A percentile compares a stretch with the other conserved stretches of the same genome.
phyloP scores from a whole-genome alignment of 108 stramenopile genomes.

The Chaetoceros tenuissimus region DNA sequence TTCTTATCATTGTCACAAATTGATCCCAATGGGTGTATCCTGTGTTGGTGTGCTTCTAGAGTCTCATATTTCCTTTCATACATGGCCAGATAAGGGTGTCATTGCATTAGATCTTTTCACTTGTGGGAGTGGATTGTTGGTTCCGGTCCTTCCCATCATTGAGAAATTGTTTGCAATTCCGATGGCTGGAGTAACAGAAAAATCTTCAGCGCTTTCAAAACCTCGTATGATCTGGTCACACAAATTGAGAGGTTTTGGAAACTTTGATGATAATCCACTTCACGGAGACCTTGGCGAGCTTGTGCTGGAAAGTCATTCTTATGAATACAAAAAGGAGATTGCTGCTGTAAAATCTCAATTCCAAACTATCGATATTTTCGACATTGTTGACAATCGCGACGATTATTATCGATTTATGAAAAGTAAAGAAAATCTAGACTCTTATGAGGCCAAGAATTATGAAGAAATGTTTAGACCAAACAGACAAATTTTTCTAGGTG shows the following conservation, averaged over 20 bases:
- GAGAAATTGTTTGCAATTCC: constrained; percentile 52
- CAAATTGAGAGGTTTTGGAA: constrained; percentile 38
- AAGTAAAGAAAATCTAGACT: no score
- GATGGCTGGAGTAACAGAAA: background rate
- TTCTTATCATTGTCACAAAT: constrained; percentile 61
- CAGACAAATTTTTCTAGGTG: constrained; percentile 48
- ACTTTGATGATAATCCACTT: constrained; percentile 16
- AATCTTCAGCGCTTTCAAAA: background rate
- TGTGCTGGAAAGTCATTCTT: constrained; percentile 23
- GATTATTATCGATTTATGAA: no score
- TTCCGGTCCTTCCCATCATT: constrained; percentile 45
- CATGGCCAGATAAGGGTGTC: constrained; percentile 63
- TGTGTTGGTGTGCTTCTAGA: constrained; percentile 71
- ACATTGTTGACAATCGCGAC: background rate
- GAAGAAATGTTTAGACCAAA: constrained; percentile 32
- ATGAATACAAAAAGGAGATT: constrained; percentile 41
- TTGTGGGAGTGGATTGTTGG: constrained; percentile 40
- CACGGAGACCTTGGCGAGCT: constrained; percentile 23
- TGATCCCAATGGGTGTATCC: constrained; percentile 48
- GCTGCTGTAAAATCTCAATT: no score
- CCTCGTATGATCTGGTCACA: constrained; percentile 43
- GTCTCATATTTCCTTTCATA: constrained; percentile 68
- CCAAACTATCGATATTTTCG: background rate
- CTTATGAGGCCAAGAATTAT: constrained; percentile 25
- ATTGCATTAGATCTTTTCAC: constrained; percentile 73